Conservation (phyloP, 2,329 filamentous ascomycete species). For the Sphaerulina populicola region DNA sequence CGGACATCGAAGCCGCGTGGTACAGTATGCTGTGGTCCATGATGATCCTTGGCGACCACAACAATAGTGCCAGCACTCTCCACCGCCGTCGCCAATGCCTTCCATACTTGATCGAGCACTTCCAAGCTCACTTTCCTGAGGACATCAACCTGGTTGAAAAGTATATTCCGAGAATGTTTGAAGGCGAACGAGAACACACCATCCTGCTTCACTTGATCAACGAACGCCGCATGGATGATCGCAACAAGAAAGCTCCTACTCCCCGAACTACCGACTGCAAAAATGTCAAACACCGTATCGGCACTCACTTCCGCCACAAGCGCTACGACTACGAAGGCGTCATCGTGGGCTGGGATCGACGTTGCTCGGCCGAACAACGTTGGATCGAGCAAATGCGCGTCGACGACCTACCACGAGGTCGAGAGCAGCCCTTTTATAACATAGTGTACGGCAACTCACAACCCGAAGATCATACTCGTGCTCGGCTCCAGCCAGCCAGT, state of each 20-base stretch:
- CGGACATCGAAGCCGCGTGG: constrained; percentile 52
- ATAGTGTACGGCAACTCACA: constrained; percentile 59
- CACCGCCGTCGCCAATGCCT: constrained; percentile 50
- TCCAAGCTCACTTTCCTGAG: constrained; percentile 58
- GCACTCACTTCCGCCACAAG: constrained; percentile 75
- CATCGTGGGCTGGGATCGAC: constrained; percentile 76
- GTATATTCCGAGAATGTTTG: constrained; percentile 57
- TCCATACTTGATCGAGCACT: constrained; percentile 55
- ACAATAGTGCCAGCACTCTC: constrained; percentile 19
- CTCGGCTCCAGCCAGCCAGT: constrained; percentile 3
- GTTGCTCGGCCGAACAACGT: constrained; percentile 50
- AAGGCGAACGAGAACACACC: constrained; percentile 45
- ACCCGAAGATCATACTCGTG: constrained; percentile 1
- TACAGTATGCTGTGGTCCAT: constrained; percentile 68
- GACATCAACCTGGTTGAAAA: constrained; percentile 64
- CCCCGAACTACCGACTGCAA: constrained; percentile 3
- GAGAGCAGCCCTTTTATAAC: constrained; percentile 70
- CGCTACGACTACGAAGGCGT: constrained; percentile 72
- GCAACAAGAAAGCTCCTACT: constrained; percentile 42
- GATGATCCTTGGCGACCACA: constrained; percentile 35
- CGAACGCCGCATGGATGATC: constrained; percentile 50
- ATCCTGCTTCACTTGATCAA: constrained; percentile 48
- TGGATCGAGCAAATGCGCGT: constrained; percentile 59
- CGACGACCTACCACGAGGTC: constrained; percentile 51
- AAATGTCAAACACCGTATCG: constrained; percentile 57